Conservation (phyloP, 345 rosid species). For the Rhizophora apiculata region DNA sequence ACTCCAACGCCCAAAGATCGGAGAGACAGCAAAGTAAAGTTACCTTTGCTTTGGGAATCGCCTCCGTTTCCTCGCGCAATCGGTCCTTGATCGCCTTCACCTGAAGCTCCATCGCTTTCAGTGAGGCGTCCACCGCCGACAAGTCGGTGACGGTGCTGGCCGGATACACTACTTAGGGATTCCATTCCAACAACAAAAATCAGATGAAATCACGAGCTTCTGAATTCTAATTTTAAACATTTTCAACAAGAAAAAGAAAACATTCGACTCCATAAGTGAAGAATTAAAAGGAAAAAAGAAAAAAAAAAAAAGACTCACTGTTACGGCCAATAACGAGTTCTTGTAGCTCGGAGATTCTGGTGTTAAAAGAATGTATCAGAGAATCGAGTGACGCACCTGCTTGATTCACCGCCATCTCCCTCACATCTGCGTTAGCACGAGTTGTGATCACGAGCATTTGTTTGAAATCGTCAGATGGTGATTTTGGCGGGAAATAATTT, state of each 20-base stretch:
- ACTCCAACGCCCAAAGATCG: background rate
- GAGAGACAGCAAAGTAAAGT: background rate
- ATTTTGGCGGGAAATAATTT: too few species aligned
- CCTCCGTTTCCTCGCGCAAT: constrained; percentile 64
- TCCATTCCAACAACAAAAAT: background rate
- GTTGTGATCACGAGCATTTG: too few species aligned
- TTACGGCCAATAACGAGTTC: constrained; percentile 88
- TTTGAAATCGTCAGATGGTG: too few species aligned
- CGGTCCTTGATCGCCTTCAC: constrained; percentile 72
- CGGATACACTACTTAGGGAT: constrained; percentile 64
- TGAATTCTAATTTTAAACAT: background rate
- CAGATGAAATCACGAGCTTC: background rate
- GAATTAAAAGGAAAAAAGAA: background rate
- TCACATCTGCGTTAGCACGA: background rate
- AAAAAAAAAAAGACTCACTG: constrained; percentile 45
- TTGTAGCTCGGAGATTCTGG: constrained; percentile 71
- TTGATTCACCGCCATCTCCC: constrained; percentile 55
- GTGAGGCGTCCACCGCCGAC: constrained; percentile 58
- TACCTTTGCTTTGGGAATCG: constrained; percentile 87
- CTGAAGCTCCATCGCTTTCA: constrained; percentile 84
- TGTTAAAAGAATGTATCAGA: constrained; percentile 58
- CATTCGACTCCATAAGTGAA: background rate
- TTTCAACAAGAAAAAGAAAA: too few species aligned
- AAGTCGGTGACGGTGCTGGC: constrained; percentile 64
- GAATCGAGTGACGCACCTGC: constrained; percentile 71